These are phyloP conservation scores for Neofusicoccum sp. DNA, from an alignment of 2,329 filamentous ascomycete species.

Conservation along the genomic window DNA sequence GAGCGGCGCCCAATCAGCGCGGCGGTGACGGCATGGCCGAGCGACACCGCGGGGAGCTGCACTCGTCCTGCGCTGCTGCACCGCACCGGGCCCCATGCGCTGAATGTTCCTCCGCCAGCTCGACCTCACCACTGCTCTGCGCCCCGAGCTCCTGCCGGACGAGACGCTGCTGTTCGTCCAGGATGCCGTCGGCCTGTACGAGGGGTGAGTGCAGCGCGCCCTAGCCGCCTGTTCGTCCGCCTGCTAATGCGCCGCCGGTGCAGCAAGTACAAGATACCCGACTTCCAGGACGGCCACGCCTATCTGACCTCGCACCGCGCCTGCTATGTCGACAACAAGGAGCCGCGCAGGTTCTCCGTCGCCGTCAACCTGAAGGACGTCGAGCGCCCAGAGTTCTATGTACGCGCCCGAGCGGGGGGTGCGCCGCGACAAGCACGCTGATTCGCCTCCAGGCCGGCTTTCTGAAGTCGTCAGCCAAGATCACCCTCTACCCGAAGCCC, in stretches of 20 bases:
- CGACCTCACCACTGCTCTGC: constrained; percentile 92
- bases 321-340: constrained; percentile 88
- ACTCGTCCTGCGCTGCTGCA: not conserved
- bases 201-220: constrained; percentile 66
- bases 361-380: constrained; percentile 87
- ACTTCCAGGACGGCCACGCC: constrained; percentile 92
- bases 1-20: not conserved
- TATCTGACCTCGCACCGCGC: constrained; percentile 94
- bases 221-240: constrained; percentile 10
- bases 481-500: constrained; percentile 83
- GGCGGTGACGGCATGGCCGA: constrained; percentile 8
- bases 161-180: constrained; percentile 95
- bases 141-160: constrained; percentile 87
- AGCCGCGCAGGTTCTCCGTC: constrained; percentile 80
- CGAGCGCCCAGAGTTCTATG: constrained; percentile 86
- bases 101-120: constrained; percentile 97
- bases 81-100: constrained; percentile 31
- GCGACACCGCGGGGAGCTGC: not conserved
- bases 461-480: constrained; percentile 89
- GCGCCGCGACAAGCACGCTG: not conserved
- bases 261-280: constrained; percentile 91
- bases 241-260: constrained; percentile 17
- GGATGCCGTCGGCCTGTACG: constrained; percentile 94
- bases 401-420: constrained; percentile 38
- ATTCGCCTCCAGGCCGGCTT: constrained; percentile 68